A percentile compares a stretch with the other conserved stretches of the same genome.
These are phyloP conservation scores for Leucosporidium scottii DNA, from an alignment of 768 basidiomycete genomes.

Conservation along the genomic window DNA sequence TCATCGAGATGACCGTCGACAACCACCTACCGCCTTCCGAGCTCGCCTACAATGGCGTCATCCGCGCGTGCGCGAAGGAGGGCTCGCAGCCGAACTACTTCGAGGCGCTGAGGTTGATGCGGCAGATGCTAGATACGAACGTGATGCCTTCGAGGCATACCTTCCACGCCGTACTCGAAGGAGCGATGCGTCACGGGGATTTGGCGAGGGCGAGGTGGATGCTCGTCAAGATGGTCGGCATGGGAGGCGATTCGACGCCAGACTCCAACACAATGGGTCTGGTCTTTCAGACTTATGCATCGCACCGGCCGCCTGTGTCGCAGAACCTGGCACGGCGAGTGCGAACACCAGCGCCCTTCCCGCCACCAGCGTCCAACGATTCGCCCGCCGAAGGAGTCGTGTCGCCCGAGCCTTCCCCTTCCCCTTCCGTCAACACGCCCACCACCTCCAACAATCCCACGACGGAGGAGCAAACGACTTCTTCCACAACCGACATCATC, in stretches of 20 bases:
- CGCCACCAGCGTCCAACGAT: too few species aligned
- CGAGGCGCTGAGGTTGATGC: slow-evolving; percentile 73
- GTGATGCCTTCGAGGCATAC: slow-evolving; percentile 57
- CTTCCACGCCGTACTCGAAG: slow-evolving; percentile 79
- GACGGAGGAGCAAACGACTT: not conserved
- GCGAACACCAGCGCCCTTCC: too few species aligned
- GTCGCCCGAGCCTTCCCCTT: too few species aligned
- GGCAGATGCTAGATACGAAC: slow-evolving; percentile 68
- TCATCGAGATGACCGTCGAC: slow-evolving; percentile 69
- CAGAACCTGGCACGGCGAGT: not conserved
- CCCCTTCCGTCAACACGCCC: too few species aligned
- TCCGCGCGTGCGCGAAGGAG: slow-evolving; percentile 66
- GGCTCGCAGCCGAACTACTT: slow-evolving; percentile 45
- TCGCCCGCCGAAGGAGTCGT: too few species aligned
- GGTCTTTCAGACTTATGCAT: slow-evolving; percentile 31
- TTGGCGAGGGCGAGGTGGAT: slow-evolving; percentile 79
- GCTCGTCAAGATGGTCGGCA: slow-evolving; percentile 69
- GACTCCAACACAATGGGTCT: slow-evolving; percentile 24
- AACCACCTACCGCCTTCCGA: slow-evolving; percentile 49
- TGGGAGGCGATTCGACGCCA: slow-evolving; percentile 16
- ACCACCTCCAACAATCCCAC: not conserved
- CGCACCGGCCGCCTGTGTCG: slow-evolving; percentile 4
- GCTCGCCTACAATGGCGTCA: slow-evolving; percentile 70
- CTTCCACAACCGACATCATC: slow-evolving; percentile 4
- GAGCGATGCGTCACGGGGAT: slow-evolving; percentile 79